Base-by-base conservation (phyloP, 441 rosid genomes). In the Erodium texanum region DNA sequence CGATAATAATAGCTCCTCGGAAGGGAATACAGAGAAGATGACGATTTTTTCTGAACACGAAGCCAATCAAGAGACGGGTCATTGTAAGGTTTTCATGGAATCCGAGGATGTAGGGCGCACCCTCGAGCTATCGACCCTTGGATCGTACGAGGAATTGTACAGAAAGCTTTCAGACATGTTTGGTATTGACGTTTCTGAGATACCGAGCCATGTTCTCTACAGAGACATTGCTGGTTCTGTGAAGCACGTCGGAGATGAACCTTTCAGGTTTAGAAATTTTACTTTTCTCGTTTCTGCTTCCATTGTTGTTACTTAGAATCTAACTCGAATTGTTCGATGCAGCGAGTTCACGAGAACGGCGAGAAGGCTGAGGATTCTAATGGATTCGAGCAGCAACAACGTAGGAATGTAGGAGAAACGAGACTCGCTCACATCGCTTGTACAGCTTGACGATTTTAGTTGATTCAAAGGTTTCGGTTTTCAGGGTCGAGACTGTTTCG, bases 11-110 rank as follows among this genome's bases (percentile, higher is more conserved):
- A 70, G 71, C 48, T 77, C 62, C 6, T 81, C 80, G 7, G 89
- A 87, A 24, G 87, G 83, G 2, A 52, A 52, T 52, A 22, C 59
- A n/a, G 59, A 16, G 9, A 52, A 52, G 59, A 52, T 52, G 59
- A 22, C 59, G 14, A 52, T n/a, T 52, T 52, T 52, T 16, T 52
- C 59, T 16, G 59, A 52, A 22, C 59, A 8, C 24, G 81, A 82
- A 69, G 59, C 71, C 11, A 80, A 78, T 67, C 78, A 77, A 18
- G 89, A 84, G 67, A 85, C 88, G 0, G 90, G 90, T 76, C 96
- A 85, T 70, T 89, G 99, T 84, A 93, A 89, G 76, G 95, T 91
- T 18, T 93, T 91, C 84, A 77, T 91, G 88, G 96, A 91, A 73
- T 85, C 96, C 0, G 95, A 89, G 71, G 96, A 91, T 76, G 85